Percentiles rank a stretch among this genome's conserved stretches.
These are phyloP conservation scores for Gossypium lobatum DNA, from an alignment of 441 rosid species.

Conservation along the genomic window DNA sequence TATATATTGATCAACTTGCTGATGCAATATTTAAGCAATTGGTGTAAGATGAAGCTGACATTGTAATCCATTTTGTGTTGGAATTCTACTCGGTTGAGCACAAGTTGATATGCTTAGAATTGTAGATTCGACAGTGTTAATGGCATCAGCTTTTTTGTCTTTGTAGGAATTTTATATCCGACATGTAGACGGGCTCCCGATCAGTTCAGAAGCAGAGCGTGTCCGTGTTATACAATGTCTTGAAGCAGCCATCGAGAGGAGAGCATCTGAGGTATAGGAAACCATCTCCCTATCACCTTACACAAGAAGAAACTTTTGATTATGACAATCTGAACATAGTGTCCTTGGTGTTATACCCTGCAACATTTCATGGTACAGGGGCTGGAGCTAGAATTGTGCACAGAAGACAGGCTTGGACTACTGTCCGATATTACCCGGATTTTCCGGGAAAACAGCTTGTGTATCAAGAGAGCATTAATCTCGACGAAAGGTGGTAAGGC, in stretches of 20 bases:
- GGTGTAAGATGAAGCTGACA: not conserved
- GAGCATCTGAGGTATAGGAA: conserved; percentile 60
- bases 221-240: conserved; percentile 79
- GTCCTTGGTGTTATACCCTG: not conserved
- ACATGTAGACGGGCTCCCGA: conserved; percentile 79
- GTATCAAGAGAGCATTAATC: conserved; percentile 74
- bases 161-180: conserved; percentile 68
- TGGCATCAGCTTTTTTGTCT: not conserved
- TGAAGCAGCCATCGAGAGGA: conserved; percentile 88
- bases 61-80: conserved; percentile 4
- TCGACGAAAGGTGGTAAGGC: conserved; percentile 65
- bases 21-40: not conserved
- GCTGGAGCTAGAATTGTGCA: conserved; percentile 66
- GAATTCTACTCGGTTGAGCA: conserved; percentile 8
- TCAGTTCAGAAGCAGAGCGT: conserved; percentile 83
- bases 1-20: conserved; percentile 6
- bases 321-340: not conserved
- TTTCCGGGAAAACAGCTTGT: conserved; percentile 77
- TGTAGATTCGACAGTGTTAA: not conserved
- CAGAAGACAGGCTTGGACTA: conserved; percentile 72
- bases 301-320: not conserved
- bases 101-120: not conserved
- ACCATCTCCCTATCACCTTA: not conserved
- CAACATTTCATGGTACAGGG: conserved; percentile 39
- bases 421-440: conserved; percentile 83